phyloP scores from a whole-genome alignment of 2,329 filamentous ascomycete species.

The Aspergillus viridinutans region DNA sequence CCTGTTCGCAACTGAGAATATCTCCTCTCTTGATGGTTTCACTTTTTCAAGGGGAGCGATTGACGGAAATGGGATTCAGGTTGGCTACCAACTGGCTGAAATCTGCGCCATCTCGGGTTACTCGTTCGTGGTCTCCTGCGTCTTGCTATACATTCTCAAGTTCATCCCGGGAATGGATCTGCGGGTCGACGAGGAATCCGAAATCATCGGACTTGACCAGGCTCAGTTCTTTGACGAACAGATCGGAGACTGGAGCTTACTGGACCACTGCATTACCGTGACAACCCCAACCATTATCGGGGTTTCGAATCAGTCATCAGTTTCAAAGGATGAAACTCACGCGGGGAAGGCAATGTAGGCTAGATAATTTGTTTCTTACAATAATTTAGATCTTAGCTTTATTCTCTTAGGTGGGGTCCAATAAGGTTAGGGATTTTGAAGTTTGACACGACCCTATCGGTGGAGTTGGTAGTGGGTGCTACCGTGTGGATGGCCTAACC shows the following conservation, averaged over 20 bases:
- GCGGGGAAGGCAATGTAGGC: slow-evolving; percentile 3
- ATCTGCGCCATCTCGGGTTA: slow-evolving; percentile 52
- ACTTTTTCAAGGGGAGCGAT: slow-evolving; percentile 47
- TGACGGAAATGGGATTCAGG: slow-evolving; percentile 53
- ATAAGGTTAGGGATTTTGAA: neutral
- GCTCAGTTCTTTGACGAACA: slow-evolving; percentile 56
- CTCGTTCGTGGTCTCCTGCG: slow-evolving; percentile 50
- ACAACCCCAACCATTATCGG: slow-evolving; percentile 10
- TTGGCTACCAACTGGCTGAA: slow-evolving; percentile 54
- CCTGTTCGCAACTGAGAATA: slow-evolving; percentile 48
- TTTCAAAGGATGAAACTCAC: slow-evolving; percentile 6
- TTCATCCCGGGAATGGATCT: slow-evolving; percentile 53
- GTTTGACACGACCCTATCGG: neutral
- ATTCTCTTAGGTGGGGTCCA: neutral
- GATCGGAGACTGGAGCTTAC: slow-evolving; percentile 50
- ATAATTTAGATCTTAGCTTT: neutral
- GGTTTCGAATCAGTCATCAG: slow-evolving; percentile 10
- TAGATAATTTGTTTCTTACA: neutral
- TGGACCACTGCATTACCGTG: slow-evolving; percentile 12
- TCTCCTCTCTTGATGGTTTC: slow-evolving; percentile 47
- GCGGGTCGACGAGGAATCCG: slow-evolving; percentile 52
- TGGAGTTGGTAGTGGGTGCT: neutral
- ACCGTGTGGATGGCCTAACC: neutral
- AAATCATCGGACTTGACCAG: slow-evolving; percentile 52
- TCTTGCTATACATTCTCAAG: slow-evolving; percentile 51